Conservation (phyloP, 2,329 filamentous ascomycete genomes). For the Rutstroemia sp. region DNA sequence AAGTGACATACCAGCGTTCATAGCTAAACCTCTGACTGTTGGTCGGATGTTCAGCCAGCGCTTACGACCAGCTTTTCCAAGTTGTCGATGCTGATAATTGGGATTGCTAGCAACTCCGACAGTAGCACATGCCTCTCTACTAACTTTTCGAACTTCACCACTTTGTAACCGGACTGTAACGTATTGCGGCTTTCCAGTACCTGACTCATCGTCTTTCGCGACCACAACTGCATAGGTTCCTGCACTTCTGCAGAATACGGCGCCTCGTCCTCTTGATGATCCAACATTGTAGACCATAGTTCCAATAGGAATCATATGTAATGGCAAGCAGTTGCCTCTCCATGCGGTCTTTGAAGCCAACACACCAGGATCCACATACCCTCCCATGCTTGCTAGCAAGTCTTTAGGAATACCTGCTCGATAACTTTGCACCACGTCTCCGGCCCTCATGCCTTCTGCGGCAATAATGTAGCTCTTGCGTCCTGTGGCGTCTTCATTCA, state of each 20-base stretch:
- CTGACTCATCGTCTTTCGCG: constrained; percentile 74
- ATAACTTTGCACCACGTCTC: constrained; percentile 89
- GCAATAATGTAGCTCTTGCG: constrained; percentile 87
- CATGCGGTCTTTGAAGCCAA: constrained; percentile 90
- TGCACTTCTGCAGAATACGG: constrained; percentile 89
- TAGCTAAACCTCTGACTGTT: constrained; percentile 93
- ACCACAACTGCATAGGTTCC: constrained; percentile 87
- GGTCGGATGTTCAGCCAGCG: constrained; percentile 92
- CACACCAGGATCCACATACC: constrained; percentile 88
- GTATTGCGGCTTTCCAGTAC: constrained; percentile 56
- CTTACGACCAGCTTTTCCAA: constrained; percentile 91
- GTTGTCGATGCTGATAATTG: constrained; percentile 79
- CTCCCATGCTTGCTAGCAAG: constrained; percentile 86
- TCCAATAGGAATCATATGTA: constrained; percentile 95
- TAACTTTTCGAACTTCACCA: constrained; percentile 83
- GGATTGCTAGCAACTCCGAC: constrained; percentile 92
- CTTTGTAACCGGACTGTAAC: constrained; percentile 85
- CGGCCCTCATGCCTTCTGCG: constrained; percentile 87
- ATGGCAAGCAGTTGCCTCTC: constrained; percentile 86
- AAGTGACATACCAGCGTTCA: constrained; percentile 74
- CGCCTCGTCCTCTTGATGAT: constrained; percentile 62
- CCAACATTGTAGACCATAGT: constrained; percentile 89
- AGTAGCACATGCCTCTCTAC: constrained; percentile 88
- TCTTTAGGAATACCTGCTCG: constrained; percentile 81
- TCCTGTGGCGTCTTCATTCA: constrained; percentile 67